Conservation (phyloP, 2,329 filamentous ascomycete genomes). For the Pyrenochaeta sp. region DNA sequence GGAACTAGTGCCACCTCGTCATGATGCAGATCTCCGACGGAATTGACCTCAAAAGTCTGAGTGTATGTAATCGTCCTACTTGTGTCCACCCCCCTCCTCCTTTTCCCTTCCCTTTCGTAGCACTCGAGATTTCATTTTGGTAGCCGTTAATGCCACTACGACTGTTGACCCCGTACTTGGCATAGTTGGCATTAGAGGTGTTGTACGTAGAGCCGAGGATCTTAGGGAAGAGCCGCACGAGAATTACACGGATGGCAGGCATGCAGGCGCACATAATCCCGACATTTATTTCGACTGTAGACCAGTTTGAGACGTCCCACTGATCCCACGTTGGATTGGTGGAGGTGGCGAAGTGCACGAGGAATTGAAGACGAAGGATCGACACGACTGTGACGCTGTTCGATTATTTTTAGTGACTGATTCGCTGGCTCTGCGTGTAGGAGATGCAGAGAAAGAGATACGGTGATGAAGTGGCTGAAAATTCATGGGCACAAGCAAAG, state of each 20-base stretch:
- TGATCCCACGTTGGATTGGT: constrained; percentile 54
- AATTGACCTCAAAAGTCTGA: constrained; percentile 22
- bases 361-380: constrained; percentile 54
- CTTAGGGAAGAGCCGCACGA: constrained; percentile 49
- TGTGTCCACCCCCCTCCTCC: constrained; percentile 4
- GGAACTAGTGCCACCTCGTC: constrained; percentile 18
- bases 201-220: constrained; percentile 45
- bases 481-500: too few relatives aligned
- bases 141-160: constrained; percentile 28
- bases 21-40: constrained; percentile 4
- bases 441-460: too few relatives aligned
- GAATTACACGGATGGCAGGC: constrained; percentile 51
- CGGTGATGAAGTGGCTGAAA: too few relatives aligned
- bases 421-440: too few relatives aligned
- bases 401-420: too few relatives aligned
- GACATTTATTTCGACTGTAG: constrained; percentile 54
- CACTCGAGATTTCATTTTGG: constrained; percentile 21
- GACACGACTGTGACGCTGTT: constrained; percentile 53
- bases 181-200: constrained; percentile 13
- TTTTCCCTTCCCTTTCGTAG: constrained; percentile 6
- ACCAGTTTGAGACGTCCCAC: constrained; percentile 52
- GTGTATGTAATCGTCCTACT: constrained; percentile 19
- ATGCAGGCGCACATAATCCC: constrained; percentile 58
- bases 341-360: constrained; percentile 54
- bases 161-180: constrained; percentile 5